Percentiles rank a stretch among this genome's conserved stretches.
Conservation (phyloP, 176 grass and related monocot genomes). For the Oryza punctata region DNA sequence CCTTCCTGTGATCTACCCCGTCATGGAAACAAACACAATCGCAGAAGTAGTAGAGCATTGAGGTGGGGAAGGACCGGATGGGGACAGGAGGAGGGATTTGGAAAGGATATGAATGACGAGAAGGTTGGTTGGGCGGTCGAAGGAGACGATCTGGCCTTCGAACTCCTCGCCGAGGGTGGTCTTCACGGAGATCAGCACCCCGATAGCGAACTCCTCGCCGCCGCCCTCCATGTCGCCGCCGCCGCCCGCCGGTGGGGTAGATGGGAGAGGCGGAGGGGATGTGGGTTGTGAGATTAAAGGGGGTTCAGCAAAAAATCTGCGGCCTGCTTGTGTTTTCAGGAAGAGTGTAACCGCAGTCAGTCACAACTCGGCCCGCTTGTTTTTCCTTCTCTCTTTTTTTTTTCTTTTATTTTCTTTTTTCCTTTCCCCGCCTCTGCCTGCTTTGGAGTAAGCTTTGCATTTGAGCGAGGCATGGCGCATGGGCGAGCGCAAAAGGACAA, state of each 20-base stretch:
- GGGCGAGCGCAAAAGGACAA: no score
- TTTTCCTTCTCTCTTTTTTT: background rate
- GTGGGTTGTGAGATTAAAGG: constrained; percentile 15
- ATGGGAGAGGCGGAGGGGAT: background rate
- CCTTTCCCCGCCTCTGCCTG: background rate
- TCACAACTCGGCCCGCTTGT: background rate
- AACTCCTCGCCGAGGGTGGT: constrained; percentile 84
- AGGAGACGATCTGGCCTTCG: constrained; percentile 91
- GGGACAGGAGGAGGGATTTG: background rate
- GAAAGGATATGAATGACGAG: constrained; percentile 98
- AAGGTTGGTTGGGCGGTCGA: constrained; percentile 85
- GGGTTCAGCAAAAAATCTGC: constrained; percentile 14
- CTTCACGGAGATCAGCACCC: constrained; percentile 70
- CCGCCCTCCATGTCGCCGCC: constrained; percentile 56
- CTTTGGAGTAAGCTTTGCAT: no score
- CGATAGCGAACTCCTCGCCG: constrained; percentile 86
- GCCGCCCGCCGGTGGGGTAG: constrained; percentile 8
- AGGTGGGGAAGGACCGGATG: background rate
- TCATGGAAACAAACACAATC: constrained; percentile 52
- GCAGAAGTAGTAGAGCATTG: background rate
- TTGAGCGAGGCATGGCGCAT: no score
- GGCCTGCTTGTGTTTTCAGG: no score
- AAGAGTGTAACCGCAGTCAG: no score
- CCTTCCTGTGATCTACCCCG: constrained; percentile 81
- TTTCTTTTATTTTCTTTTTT: background rate